phyloP scores from a whole-genome alignment of 345 rosid species.

The Syzygium grande region DNA sequence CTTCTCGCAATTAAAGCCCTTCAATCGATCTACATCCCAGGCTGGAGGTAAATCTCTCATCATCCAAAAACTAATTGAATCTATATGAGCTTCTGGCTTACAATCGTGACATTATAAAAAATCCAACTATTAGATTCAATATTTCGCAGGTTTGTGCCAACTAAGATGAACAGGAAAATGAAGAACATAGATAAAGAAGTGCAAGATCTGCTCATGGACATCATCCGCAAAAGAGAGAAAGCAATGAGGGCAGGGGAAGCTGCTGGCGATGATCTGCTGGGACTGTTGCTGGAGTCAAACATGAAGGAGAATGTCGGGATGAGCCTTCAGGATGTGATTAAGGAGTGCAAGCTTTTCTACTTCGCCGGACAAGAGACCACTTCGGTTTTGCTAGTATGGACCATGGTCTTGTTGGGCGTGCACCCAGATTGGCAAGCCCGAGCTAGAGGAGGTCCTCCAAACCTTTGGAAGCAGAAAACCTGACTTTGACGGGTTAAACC shows the following conservation, averaged over 20 bases:
- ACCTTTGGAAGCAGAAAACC: slow-evolving; percentile 36
- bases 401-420: slow-evolving; percentile 42
- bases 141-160: slow-evolving; percentile 26
- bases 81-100: neutral
- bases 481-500: slow-evolving; percentile 28
- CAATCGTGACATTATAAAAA: neutral
- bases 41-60: slow-evolving; percentile 38
- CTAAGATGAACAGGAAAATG: slow-evolving; percentile 21
- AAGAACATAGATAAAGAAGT: slow-evolving; percentile 14
- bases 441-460: slow-evolving; percentile 57
- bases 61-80: neutral
- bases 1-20: slow-evolving; percentile 13
- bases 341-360: slow-evolving; percentile 70
- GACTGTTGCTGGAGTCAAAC: slow-evolving; percentile 32
- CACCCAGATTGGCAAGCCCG: slow-evolving; percentile 54
- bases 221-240: slow-evolving; percentile 19
- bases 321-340: slow-evolving; percentile 44
- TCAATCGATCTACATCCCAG: slow-evolving; percentile 35
- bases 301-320: slow-evolving; percentile 19
- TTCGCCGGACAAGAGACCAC: slow-evolving; percentile 77
- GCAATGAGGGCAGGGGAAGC: slow-evolving; percentile 19
- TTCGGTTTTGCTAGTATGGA: slow-evolving; percentile 57
- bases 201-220: slow-evolving; percentile 10
- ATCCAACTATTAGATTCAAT: neutral
- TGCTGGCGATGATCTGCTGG: slow-evolving; percentile 24